phyloP scores from a whole-genome alignment of 2,329 filamentous ascomycete genomes.

The Trichoderma cornu-damae region DNA sequence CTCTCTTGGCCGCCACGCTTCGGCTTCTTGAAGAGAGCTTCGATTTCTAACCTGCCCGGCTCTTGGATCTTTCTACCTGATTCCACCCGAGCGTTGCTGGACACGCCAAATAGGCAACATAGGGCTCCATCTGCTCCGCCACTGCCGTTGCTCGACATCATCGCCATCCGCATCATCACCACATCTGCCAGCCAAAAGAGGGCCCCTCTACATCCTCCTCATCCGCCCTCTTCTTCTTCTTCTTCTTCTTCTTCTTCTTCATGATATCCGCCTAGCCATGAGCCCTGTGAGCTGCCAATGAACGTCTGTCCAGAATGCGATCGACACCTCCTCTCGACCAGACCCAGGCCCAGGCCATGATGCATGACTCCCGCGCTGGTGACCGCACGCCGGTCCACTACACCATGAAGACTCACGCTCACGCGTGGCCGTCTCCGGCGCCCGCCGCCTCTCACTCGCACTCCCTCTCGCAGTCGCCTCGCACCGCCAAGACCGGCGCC shows the following conservation, averaged over 20 bases:
- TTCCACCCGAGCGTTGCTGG: not conserved
- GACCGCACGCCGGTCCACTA: conserved; percentile 38
- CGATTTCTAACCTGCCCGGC: not conserved
- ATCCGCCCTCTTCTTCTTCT: too few relatives aligned
- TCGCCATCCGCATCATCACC: not conserved
- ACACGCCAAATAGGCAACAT: not conserved
- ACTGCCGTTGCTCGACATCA: too few relatives aligned
- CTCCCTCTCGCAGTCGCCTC: conserved; percentile 39
- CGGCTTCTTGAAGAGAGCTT: conserved; percentile 1
- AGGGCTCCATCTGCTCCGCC: too few relatives aligned
- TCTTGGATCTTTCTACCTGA: not conserved
- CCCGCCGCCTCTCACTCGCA: conserved; percentile 31
- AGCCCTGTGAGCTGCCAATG: conserved; percentile 10
- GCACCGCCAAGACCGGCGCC: conserved; percentile 34
- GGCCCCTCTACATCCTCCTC: too few relatives aligned
- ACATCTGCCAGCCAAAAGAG: too few relatives aligned
- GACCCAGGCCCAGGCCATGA: conserved; percentile 26
- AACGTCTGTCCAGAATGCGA: conserved; percentile 9
- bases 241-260: too few relatives aligned
- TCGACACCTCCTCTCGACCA: conserved; percentile 13
- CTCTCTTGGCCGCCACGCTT: conserved; percentile 15
- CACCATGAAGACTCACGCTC: conserved; percentile 44
- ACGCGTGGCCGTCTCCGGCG: conserved; percentile 36
- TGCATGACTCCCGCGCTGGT: conserved; percentile 32
- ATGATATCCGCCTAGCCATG: not conserved